phyloP scores from a whole-genome alignment of 768 basidiomycete species.

The Suillus fuscotomentosus region DNA sequence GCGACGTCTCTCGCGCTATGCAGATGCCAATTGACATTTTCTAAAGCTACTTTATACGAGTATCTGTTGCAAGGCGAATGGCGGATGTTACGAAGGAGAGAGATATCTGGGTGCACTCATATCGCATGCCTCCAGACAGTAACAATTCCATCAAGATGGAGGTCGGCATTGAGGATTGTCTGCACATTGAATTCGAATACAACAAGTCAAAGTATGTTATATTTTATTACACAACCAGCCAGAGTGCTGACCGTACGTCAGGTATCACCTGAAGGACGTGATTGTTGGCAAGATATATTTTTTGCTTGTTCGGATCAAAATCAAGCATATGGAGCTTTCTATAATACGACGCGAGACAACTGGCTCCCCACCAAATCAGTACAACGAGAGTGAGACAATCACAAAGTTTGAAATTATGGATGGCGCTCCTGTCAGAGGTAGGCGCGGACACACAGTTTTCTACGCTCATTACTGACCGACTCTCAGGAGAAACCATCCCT shows the following conservation, averaged over 20 bases:
- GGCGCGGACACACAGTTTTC: conserved; percentile 12
- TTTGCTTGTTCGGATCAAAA: conserved; percentile 96
- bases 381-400: conserved; percentile 98
- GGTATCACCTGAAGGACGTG: conserved; percentile 98
- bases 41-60: conserved; percentile 85
- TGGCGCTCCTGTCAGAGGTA: conserved; percentile 94
- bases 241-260: conserved; percentile 28
- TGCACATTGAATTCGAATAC: conserved; percentile 99
- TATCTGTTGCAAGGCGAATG: conserved; percentile 87
- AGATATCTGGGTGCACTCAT: conserved; percentile 98
- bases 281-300: conserved; percentile 99
- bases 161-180: conserved; percentile 97
- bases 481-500: conserved; percentile 91
- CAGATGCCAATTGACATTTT: conserved; percentile 8
- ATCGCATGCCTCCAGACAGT: conserved; percentile 96
- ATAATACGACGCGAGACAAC: conserved; percentile 98
- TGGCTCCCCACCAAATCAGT: conserved; percentile 96
- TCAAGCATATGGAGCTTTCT: conserved; percentile 99
- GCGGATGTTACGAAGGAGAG: conserved; percentile 92
- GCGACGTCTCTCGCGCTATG: conserved; percentile 23
- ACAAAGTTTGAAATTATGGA: conserved; percentile 99
- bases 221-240: conserved; percentile 3
- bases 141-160: conserved; percentile 99
- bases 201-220: conserved; percentile 93
- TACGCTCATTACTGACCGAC: neutral